A percentile compares a stretch with the other conserved stretches of the same genome.
phyloP scores from a whole-genome alignment of 257 asterid species.

The Solanum clarkiae region DNA sequence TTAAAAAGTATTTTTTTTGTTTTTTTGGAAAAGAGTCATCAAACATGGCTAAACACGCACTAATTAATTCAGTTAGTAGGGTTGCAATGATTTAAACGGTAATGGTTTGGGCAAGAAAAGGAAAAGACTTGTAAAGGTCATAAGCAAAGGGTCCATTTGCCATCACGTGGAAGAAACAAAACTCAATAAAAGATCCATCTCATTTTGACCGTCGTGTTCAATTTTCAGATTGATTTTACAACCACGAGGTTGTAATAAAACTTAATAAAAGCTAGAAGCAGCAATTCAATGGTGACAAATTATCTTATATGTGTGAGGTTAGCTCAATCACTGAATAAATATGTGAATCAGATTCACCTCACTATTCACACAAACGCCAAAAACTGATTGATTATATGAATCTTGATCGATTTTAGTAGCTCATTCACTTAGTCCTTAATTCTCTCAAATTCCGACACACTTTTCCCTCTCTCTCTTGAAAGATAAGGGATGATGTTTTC shows the following conservation, averaged over 20 bases:
- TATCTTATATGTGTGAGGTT: neutral
- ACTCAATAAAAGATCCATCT: neutral
- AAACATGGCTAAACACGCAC: too few species aligned
- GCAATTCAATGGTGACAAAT: neutral
- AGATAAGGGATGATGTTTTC: constrained; percentile 7
- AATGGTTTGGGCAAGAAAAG: neutral
- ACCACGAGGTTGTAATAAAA: neutral
- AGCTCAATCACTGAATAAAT: neutral
- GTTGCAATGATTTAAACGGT: neutral
- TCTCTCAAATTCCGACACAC: neutral
- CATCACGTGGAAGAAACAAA: neutral
- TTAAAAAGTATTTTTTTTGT: too few species aligned
- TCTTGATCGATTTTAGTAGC: neutral
- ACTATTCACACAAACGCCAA: neutral
- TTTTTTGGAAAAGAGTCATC: too few species aligned
- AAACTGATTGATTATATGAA: neutral
- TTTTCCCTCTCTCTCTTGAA: neutral
- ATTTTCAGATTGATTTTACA: neutral
- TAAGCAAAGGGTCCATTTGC: neutral
- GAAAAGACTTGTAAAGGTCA: neutral
- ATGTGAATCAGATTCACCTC: neutral
- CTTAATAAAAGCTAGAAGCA: neutral
- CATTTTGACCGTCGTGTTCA: neutral
- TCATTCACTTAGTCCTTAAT: neutral
- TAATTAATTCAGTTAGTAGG: too few species aligned